Conservation (phyloP, 768 basidiomycete genomes). For the Suillus fuscotomentosus region DNA sequence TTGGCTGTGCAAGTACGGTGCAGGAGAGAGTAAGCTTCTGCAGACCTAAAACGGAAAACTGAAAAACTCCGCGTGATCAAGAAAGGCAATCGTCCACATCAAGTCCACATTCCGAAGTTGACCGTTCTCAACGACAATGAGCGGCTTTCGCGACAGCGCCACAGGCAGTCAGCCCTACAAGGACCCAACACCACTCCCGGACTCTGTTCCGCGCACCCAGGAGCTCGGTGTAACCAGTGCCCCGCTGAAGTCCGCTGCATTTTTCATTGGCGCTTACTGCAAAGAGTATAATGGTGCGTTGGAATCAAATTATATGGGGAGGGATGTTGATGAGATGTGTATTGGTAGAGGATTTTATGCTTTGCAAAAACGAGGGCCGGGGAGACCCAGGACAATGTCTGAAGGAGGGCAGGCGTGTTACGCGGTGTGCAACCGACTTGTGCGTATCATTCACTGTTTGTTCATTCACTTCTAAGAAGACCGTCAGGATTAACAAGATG, state of each 20-base stretch:
- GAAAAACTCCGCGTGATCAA: constrained; percentile 25
- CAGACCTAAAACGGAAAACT: neutral
- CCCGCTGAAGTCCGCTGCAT: constrained; percentile 93
- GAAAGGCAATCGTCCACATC: constrained; percentile 10
- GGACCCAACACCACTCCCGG: constrained; percentile 66
- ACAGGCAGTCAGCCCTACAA: constrained; percentile 50
- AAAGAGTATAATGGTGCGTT: constrained; percentile 92
- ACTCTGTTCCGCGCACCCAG: constrained; percentile 69
- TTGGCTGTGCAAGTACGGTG: neutral
- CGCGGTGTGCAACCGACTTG: constrained; percentile 93
- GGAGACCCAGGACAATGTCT: constrained; percentile 86
- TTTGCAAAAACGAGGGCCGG: constrained; percentile 91
- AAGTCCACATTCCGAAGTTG: constrained; percentile 17
- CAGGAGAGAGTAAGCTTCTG: neutral
- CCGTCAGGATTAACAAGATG: constrained; percentile 83
- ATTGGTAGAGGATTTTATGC: constrained; percentile 86
- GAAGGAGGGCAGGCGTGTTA: constrained; percentile 94
- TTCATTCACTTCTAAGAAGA: neutral
- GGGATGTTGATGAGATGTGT: constrained; percentile 35
- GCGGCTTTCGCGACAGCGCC: constrained; percentile 48
- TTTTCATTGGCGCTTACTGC: constrained; percentile 96
- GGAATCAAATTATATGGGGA: neutral
- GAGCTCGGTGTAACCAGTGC: constrained; percentile 91
- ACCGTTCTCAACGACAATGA: constrained; percentile 42
- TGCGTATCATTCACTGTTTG: constrained; percentile 40